These are phyloP conservation scores for Tolypocladium guangdongense DNA, from an alignment of 2,329 filamentous ascomycete species.

Conservation along the genomic window DNA sequence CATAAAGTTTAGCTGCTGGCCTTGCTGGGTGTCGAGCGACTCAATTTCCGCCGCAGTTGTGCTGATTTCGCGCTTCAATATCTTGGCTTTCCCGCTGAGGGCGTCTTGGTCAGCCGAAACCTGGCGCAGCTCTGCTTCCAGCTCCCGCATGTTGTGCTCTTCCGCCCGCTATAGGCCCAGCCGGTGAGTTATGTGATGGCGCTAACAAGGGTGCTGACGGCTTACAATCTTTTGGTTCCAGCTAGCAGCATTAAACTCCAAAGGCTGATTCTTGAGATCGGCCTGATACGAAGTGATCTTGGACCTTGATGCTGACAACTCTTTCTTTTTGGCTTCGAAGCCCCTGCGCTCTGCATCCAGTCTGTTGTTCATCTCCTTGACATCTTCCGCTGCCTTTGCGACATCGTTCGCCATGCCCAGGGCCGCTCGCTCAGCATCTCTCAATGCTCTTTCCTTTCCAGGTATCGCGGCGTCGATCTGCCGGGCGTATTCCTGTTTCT, in stretches of 20 bases:
- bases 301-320: conserved; percentile 37
- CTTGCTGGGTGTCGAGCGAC: conserved; percentile 60
- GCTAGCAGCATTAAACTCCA: conserved; percentile 55
- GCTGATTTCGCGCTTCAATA: conserved; percentile 26
- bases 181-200: conserved; percentile 11
- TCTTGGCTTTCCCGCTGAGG: conserved; percentile 28
- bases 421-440: conserved; percentile 40
- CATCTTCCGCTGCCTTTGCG: conserved; percentile 21
- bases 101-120: conserved; percentile 28
- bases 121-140: conserved; percentile 30
- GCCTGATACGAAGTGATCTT: conserved; percentile 54
- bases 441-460: conserved; percentile 42
- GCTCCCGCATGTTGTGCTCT: conserved; percentile 44
- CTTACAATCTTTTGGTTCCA: conserved; percentile 66
- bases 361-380: conserved; percentile 31
- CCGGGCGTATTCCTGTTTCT: conserved; percentile 56
- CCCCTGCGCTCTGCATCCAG: conserved; percentile 40
- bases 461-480: conserved; percentile 44
- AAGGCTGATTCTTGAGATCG: conserved; percentile 48
- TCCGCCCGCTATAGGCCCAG: conserved; percentile 40
- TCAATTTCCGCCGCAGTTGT: conserved; percentile 37
- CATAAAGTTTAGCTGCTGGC: conserved; percentile 61
- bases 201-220: conserved; percentile 4
- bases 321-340: conserved; percentile 38
- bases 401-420: conserved; percentile 31